phyloP scores from a whole-genome alignment of 2,329 filamentous ascomycete genomes.

The Colletotrichum magnum region DNA sequence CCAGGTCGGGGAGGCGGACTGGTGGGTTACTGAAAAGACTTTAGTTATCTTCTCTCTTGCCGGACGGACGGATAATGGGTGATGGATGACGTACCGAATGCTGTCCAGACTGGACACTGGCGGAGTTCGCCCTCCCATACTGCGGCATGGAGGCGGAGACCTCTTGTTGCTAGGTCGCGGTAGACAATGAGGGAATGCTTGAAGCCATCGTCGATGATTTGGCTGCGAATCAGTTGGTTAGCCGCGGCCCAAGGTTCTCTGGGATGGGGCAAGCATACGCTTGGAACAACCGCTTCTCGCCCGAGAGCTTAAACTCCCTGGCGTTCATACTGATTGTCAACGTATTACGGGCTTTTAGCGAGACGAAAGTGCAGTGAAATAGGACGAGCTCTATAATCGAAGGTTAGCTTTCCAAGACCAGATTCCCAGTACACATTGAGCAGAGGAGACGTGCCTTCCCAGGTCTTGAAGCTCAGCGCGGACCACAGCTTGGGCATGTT shows the following conservation, averaged over 20 bases:
- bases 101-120: slow-evolving; percentile 74
- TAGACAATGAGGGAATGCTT: slow-evolving; percentile 69
- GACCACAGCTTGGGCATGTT: slow-evolving; percentile 66
- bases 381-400: slow-evolving; percentile 67
- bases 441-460: slow-evolving; percentile 64
- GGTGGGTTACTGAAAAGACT: slow-evolving; percentile 63
- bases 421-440: no score
- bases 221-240: slow-evolving; percentile 50
- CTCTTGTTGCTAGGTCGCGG: slow-evolving; percentile 62
- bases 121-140: slow-evolving; percentile 68
- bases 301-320: slow-evolving; percentile 61
- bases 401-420: background rate
- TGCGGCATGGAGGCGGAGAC: slow-evolving; percentile 68
- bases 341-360: slow-evolving; percentile 66
- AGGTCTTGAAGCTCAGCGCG: slow-evolving; percentile 69
- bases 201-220: slow-evolving; percentile 69
- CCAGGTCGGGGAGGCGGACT: slow-evolving; percentile 64
- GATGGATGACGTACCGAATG: slow-evolving; percentile 64
- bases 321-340: slow-evolving; percentile 60
- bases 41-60: no score
- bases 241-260: no score
- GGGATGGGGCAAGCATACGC: slow-evolving; percentile 56
- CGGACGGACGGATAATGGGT: background rate
- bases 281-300: slow-evolving; percentile 68
- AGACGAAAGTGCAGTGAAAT: slow-evolving; percentile 71